Conservation (phyloP, 345 rosid genomes). For the Cardiospermum halicacabum region DNA sequence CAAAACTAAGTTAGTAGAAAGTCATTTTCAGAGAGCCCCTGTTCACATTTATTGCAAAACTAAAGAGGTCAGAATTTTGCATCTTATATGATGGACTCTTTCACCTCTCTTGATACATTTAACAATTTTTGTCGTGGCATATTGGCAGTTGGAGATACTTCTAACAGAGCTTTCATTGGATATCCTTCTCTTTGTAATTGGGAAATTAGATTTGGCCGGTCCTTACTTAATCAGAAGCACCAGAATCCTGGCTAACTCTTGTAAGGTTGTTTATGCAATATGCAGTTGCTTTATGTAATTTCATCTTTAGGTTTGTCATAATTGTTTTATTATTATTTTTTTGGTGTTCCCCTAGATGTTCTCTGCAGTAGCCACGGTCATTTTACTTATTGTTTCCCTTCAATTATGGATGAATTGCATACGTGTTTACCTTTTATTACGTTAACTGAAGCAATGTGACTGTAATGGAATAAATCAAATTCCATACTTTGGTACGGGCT, state of each 20-base stretch:
- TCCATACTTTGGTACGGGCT: background rate
- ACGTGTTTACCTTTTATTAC: background rate
- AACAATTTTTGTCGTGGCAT: slow-evolving; percentile 22
- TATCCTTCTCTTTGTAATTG: slow-evolving; percentile 68
- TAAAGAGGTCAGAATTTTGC: slow-evolving; percentile 46
- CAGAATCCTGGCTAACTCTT: slow-evolving; percentile 59
- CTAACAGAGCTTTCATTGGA: slow-evolving; percentile 79
- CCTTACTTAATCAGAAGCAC: slow-evolving; percentile 74
- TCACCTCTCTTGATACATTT: slow-evolving; percentile 9
- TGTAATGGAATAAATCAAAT: background rate
- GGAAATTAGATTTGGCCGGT: slow-evolving; percentile 80
- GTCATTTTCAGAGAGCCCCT: slow-evolving; percentile 43
- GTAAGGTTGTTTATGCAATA: slow-evolving; percentile 53
- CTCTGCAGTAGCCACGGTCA: background rate
- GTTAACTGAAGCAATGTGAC: slow-evolving; percentile 6
- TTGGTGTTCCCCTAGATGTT: too few relatives aligned
- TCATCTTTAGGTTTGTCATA: background rate
- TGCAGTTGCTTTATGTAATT: slow-evolving; percentile 9
- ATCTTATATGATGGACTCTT: slow-evolving; percentile 1
- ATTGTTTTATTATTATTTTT: background rate
- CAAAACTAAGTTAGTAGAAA: slow-evolving; percentile 30
- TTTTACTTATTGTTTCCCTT: background rate
- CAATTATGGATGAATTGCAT: background rate
- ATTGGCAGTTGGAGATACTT: slow-evolving; percentile 62
- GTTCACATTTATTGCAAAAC: slow-evolving; percentile 67